Evolutionary conservation across 2,329 filamentous ascomycete species (phyloP).

Genomic region (Emergomyces pasteurianus): DNA sequence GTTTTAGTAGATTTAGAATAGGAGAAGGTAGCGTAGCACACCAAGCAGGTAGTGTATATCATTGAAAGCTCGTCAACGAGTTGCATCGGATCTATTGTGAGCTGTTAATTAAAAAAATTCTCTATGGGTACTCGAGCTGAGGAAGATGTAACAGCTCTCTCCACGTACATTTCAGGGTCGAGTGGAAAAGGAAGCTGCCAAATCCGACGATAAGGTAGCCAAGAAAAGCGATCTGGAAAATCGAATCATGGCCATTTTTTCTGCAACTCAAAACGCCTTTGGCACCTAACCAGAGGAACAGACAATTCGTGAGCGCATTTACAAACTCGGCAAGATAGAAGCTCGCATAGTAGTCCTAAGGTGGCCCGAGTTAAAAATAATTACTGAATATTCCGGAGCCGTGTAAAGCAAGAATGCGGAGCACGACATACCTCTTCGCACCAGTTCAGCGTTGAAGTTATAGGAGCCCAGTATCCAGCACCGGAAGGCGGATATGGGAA

Average conservation of each 20-base stretch:
- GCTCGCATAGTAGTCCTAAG: constrained; percentile 62
- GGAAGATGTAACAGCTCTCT: not conserved
- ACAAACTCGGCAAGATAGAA: constrained; percentile 65
- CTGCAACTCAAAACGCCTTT: constrained; percentile 65
- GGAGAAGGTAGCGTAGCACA: constrained; percentile 63
- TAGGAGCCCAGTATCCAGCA: constrained; percentile 53
- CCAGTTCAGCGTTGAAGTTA: constrained; percentile 64
- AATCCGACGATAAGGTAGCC: constrained; percentile 51
- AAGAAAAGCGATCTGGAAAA: constrained; percentile 58
- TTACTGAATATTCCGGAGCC: not conserved
- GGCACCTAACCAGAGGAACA: constrained; percentile 67
- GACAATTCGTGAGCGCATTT: constrained; percentile 68
- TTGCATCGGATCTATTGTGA: constrained; percentile 52
- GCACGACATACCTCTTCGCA: constrained; percentile 55
- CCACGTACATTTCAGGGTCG: constrained; percentile 46
- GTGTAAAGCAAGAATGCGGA: not conserved
- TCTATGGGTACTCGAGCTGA: not conserved
- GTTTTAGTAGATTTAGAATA: constrained; percentile 47
- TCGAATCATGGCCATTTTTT: constrained; percentile 57
- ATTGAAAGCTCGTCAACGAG: constrained; percentile 58
- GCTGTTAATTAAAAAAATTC: constrained; percentile 12
- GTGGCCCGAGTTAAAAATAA: not conserved
- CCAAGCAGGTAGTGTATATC: constrained; percentile 61
- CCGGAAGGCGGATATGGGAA: constrained; percentile 35
- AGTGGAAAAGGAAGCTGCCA: constrained; percentile 53